Base-by-base conservation (phyloP, 2,329 filamentous ascomycete genomes). In the Fusarium domesticum region DNA sequence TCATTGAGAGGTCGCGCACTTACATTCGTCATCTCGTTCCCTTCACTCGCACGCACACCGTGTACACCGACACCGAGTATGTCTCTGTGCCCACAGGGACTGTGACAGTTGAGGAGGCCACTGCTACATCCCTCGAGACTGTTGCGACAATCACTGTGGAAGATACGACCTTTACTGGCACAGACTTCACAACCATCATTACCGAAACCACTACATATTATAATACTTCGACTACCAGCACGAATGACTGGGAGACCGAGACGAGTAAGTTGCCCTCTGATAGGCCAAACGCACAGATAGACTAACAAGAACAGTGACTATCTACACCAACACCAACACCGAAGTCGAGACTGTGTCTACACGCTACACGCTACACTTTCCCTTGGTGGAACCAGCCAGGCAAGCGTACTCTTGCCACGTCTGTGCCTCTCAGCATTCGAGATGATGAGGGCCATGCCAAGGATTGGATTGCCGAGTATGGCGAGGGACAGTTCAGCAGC, bases 1-100 rank as follows among this genome's bases (percentile, higher is more conserved):
- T 39, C 8, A 36, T 50, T 1, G 43, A 34, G 6, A 39, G 45
- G 17, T 41, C 41, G 8, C 34, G 34, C 5, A 48, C 45, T 12
- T 39, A 48, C 15, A 32, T 44, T 6, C 16, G 48, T n/a, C 39
- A 50, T 19, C 28, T 23, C 2, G 15, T 48, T 12, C 39, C 47
- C 1, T 44, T 37, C 18, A 37, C 45, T 6, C 35, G 37, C 1
- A 48, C 45, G 5, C 34, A 44, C 16, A 40, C 30, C 6, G 20
- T 37, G 6, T 48, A 51, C 37, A 51, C 48, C 1, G 20, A 18
- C 6, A 51, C 45, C 1, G 31, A 42, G 6, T 33, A 35, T 2
- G 20, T 45, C 2, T 41, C 45, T 4, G 42, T 41, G 2, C 28
- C 37, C 8, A 48, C 45, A 2, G n/a, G n/a, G n/a, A 50, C 41